Conservation (phyloP, 2,329 filamentous ascomycete species). For the Sporothrix protearum region DNA sequence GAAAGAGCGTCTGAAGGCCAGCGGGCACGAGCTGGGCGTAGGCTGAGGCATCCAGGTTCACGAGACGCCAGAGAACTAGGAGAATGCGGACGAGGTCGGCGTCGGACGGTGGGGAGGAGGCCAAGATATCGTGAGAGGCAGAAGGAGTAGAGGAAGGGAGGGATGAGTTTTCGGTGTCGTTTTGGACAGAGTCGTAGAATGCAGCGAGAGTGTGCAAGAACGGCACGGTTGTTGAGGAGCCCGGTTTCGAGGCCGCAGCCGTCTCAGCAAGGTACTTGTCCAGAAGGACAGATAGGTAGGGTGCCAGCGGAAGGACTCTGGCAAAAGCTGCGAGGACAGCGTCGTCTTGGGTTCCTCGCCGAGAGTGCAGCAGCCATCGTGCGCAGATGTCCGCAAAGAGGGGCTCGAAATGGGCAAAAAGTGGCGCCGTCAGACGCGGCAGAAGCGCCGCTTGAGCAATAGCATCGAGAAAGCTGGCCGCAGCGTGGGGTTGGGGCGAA, state of each 20-base stretch:
- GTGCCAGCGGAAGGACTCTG: constrained; percentile 75
- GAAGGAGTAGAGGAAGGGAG: neutral
- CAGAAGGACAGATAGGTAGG: constrained; percentile 71
- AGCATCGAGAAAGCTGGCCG: constrained; percentile 61
- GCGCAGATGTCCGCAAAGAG: constrained; percentile 80
- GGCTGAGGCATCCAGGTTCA: constrained; percentile 68
- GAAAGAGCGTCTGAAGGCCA: constrained; percentile 66
- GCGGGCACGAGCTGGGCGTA: constrained; percentile 62
- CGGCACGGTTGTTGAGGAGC: neutral
- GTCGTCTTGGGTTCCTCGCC: constrained; percentile 39
- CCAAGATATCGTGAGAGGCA: neutral
- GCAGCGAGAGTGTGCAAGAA: constrained; percentile 11
- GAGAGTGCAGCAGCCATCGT: constrained; percentile 62
- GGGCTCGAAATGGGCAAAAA: constrained; percentile 71
- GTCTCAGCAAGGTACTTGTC: constrained; percentile 43
- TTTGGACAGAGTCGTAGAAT: constrained; percentile 6
- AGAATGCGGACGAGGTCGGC: constrained; percentile 44
- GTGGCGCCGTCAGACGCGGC: constrained; percentile 63
- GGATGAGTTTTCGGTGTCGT: neutral
- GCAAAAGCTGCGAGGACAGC: constrained; percentile 68
- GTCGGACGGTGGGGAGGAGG: constrained; percentile 28
- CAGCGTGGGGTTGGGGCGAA: neutral
- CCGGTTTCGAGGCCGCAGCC: neutral
- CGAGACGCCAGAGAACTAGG: constrained; percentile 71
- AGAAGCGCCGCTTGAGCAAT: constrained; percentile 67